phyloP scores from a whole-genome alignment of 352 stramenopile genomes.

The Pythium phragmitis region DNA sequence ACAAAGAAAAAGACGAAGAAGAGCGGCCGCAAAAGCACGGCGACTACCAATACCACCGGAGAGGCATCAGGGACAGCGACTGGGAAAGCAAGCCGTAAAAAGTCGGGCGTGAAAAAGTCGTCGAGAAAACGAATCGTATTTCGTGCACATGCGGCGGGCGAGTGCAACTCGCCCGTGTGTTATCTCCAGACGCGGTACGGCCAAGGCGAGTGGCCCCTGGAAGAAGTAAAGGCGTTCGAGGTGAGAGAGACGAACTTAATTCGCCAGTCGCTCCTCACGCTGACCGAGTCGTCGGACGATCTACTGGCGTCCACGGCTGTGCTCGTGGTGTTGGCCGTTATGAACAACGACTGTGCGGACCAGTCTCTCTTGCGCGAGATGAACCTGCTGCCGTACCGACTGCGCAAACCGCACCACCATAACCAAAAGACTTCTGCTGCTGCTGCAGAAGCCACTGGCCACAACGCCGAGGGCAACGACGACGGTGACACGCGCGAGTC shows the following conservation, averaged over 20 bases:
- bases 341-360: slow-evolving; percentile 66
- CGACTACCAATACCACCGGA: not conserved
- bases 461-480: slow-evolving; percentile 9
- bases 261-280: slow-evolving; percentile 55
- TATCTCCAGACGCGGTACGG: slow-evolving; percentile 78
- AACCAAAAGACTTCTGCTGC: not conserved
- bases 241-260: slow-evolving; percentile 47
- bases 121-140: slow-evolving; percentile 37
- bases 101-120: slow-evolving; percentile 14
- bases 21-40: slow-evolving; percentile 4
- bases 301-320: slow-evolving; percentile 56
- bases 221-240: slow-evolving; percentile 66
- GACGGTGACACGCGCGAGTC: slow-evolving; percentile 4
- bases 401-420: slow-evolving; percentile 32
- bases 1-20: slow-evolving; percentile 22
- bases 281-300: slow-evolving; percentile 66
- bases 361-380: slow-evolving; percentile 64
- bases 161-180: slow-evolving; percentile 66
- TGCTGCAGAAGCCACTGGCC: not conserved
- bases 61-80: not conserved
- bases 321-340: slow-evolving; percentile 56
- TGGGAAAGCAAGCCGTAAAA: slow-evolving; percentile 33
- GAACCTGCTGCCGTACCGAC: slow-evolving; percentile 52
- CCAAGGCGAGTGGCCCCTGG: slow-evolving; percentile 74
- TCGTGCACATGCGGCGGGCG: slow-evolving; percentile 45